Base-by-base conservation (phyloP, 352 stramenopile genomes). In the Phytophthora citrophthora region DNA sequence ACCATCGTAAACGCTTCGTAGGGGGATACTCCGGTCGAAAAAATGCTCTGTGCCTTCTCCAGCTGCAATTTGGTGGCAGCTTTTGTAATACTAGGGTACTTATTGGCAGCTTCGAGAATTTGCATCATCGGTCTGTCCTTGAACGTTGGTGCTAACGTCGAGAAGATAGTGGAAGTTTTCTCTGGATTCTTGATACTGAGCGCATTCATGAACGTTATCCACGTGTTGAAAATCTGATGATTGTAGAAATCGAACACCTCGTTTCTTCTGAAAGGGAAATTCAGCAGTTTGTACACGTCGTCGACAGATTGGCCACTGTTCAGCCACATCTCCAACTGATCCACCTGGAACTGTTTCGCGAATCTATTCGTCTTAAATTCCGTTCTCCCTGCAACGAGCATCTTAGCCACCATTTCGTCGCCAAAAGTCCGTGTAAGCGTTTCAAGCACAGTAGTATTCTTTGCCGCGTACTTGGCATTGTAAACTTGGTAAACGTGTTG, bases 241-340 rank as follows among this genome's bases (percentile, higher is more conserved):
- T 7, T 4, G 24, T 1, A 11, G 9, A 51, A 50, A 7, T 13
- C 39, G 29, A 0, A 8, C 29, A 34, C 7, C 5, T 3, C 5
- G 6, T 38, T 12, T 26, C 34, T 20, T 8, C 1, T 4, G 13
- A 23, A 24, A 39, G 20, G 6, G 3, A 34, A 34, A 4, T 9
- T 36, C 24, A 55, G 20, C 2, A 41, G 11, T 2, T 39, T 16
- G 18, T 12, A 39, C 4, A 64, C 56, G 0, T 51, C 23, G 5
- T 31, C 9, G 5, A 16, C 7, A 15, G 31, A 29, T 24, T 38
- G 24, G 5, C 23, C 16, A 7, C 15, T 24, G 3, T 1, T 5
- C 20, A 60, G 4, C 48, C 48, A 65, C 11, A 47, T 31, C 20
- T 29, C 11, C 5, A 53, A 15, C n/a, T 65, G 57, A 4, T 39